Conservation (phyloP, 2,329 filamentous ascomycete species). For the Apiospora sp. region DNA sequence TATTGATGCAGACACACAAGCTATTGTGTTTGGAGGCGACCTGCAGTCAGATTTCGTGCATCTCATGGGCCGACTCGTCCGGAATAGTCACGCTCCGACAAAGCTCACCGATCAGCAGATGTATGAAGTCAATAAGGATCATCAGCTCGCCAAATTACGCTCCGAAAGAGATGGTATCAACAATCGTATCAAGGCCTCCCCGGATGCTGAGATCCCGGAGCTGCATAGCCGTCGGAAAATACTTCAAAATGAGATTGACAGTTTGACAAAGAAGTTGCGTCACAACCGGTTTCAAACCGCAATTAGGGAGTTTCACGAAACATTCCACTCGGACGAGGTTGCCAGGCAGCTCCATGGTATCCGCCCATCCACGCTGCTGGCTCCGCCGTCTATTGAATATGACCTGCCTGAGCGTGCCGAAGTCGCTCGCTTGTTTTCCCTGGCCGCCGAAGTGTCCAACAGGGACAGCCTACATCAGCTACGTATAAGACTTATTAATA, state of each 20-base stretch:
- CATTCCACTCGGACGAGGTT: conserved; percentile 1
- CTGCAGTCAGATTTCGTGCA: conserved; percentile 26
- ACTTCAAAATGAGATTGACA: background rate
- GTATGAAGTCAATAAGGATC: conserved; percentile 31
- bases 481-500: background rate
- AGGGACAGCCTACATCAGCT: conserved; percentile 1
- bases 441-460: background rate
- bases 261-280: conserved; percentile 2
- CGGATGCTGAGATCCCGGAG: conserved; percentile 3
- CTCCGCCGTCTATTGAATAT: background rate
- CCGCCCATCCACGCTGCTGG: background rate
- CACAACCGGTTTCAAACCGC: background rate
- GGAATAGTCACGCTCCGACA: conserved; percentile 26
- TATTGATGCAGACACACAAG: conserved; percentile 26
- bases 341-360: background rate
- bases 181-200: conserved; percentile 4
- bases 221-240: background rate
- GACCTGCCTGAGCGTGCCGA: background rate
- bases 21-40: conserved; percentile 28
- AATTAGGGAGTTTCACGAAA: background rate
- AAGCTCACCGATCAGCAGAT: conserved; percentile 32
- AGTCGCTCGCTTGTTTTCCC: background rate
- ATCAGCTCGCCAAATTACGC: conserved; percentile 26
- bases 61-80: conserved; percentile 26
- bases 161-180: conserved; percentile 5